Evolutionary conservation across 805 yeast species (phyloP), one percentile per base, ranked within the genome.

Genomic region (Lipomyces yamadae): DNA sequence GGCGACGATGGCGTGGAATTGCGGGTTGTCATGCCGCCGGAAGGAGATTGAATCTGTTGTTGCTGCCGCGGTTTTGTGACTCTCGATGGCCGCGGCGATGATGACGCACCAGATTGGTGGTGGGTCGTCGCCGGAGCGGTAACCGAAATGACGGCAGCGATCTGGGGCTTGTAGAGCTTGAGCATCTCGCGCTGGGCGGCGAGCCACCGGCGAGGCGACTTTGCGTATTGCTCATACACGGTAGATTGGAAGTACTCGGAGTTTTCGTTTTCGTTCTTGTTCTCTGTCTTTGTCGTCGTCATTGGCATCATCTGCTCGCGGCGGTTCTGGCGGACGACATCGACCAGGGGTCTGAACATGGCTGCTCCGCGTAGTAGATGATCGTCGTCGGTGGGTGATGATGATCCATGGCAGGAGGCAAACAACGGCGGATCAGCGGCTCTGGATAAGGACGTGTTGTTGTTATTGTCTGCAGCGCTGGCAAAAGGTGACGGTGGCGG

Each of bases 401-500:
- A 61, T 4, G 61, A 35, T 57, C 32, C 58, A 50, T 53, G 24
- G 50, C 54, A 63, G 33, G 56, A 59, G 32, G 58, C 61, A 60
- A 53, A 56, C 18, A 35, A 53, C 56, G n/a, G 56, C 61, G 65
- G 50, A 52, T 48, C 57, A 13, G 24, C 24, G 1, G 65, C 50
- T 24, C 63, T 7, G 37, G 37, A 11, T 18, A 24, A 24, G 1
- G 24, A 24, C 24, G 24, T 24, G 24, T 24, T 24, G 24, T 24
- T 24, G 24, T 24, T 52, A 24, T 3, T 6, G 42, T 54, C 63
- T 8, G 60, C n/a, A n/a, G n/a, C 52, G 37, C 30, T 37, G 45
- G 58, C 58, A 54, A 58, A 67, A 35, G 68, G 69, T 48, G 71
- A 66, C 32, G 61, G 69, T 35, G 71, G 67, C 50, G 71, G 71